Conservation (phyloP, 164 flowering plant genomes). For the Buxus sempervirens region DNA sequence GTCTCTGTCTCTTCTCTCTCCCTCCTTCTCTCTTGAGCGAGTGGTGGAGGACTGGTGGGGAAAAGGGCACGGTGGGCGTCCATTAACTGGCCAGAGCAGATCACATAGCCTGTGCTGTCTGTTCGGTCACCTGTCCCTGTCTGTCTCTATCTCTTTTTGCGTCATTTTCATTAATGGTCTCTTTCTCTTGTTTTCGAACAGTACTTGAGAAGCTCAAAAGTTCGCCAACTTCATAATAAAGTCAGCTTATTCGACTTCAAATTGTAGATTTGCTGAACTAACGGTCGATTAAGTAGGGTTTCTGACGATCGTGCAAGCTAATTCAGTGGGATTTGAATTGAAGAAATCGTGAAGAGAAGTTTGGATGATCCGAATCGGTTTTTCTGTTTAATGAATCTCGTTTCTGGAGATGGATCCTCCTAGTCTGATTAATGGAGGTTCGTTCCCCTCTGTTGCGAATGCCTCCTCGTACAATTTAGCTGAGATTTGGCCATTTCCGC, state of each 20-base stretch:
- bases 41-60: neutral
- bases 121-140: slow-evolving; percentile 5
- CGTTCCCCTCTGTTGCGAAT: slow-evolving; percentile 57
- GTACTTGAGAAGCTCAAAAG: neutral
- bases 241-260: neutral
- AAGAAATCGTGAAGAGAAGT: neutral
- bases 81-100: too few relatives aligned
- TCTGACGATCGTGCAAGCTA: neutral
- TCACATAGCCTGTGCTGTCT: too few relatives aligned
- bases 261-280: neutral
- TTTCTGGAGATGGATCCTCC: slow-evolving; percentile 64
- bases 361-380: slow-evolving; percentile 1
- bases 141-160: slow-evolving; percentile 7
- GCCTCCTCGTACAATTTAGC: slow-evolving; percentile 52
- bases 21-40: neutral
- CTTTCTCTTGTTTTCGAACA: slow-evolving; percentile 1
- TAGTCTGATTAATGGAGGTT: slow-evolving; percentile 44
- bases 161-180: neutral
- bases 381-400: neutral
- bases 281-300: neutral
- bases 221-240: neutral
- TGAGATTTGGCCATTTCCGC: slow-evolving; percentile 68
- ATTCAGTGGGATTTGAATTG: neutral
- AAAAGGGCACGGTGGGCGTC: slow-evolving; percentile 15
- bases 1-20: neutral